Base-by-base conservation (phyloP, 768 basidiomycete genomes). In the Tricholoma sp. region DNA sequence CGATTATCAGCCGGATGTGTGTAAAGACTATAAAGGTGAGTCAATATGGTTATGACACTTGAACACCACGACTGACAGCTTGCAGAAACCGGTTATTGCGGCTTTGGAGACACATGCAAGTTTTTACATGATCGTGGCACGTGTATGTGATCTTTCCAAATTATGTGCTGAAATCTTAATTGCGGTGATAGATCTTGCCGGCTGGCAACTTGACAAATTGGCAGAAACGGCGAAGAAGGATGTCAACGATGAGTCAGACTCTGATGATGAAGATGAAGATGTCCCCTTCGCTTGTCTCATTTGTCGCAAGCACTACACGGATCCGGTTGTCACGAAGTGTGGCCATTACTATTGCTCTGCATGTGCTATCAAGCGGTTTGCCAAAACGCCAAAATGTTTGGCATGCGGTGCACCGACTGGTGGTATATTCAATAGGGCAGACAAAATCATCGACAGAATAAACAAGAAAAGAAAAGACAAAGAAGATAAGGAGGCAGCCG, bases 1-100 rank as follows among this genome's bases (percentile, higher is more conserved):
- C 47, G 96, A 99, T 77, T 99, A 98, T 73, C 96, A 99, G 71
- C 96, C 96, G 2, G 96, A 98, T 67, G 96, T 99, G 16, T 99
- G 96, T 74, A 99, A 99, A 72, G 96, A 98, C 72, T 99, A 99
- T 74, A 98, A 97, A 85, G 94, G 94, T 92, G 60, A 56, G 86
- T 79, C 58, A 14, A 16, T 37, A 37, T 59, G 24, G 24, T 45
- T 47, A 55, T 49, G 29, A 16, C 4, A 27, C 49, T 56, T 24
- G 55, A 50, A 49, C 52, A 47, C 9, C 21, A 31, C 12, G 57
- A 59, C 52, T 51, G 53, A 59, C 51, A 65, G 16, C 60, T 51
- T 57, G 34, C 66, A 96, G 96, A 98, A 76, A 99, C 97, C 52
- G 97, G 97, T 0, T 99, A 92, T 69, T 99, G 97, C 72, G 97